These are phyloP conservation scores for Dianthus caryophyllus DNA, from an alignment of 148 eudicot genomes.

Conservation along the genomic window DNA sequence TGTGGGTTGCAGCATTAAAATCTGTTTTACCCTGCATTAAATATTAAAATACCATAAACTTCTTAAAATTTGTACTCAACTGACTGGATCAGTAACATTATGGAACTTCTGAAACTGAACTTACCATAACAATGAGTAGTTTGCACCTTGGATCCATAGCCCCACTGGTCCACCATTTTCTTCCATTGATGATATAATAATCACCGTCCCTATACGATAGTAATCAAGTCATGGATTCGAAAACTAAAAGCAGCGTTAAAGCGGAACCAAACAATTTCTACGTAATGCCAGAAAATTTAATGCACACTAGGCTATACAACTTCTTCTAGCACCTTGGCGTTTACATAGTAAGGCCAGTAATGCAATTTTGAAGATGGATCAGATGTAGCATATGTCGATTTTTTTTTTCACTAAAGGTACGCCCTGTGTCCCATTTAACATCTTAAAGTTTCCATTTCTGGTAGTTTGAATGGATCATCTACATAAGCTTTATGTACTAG, in stretches of 20 bases:
- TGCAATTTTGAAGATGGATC: neutral
- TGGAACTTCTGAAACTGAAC: conserved; percentile 21
- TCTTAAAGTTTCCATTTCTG: neutral
- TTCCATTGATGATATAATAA: conserved; percentile 78
- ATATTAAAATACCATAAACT: too few relatives aligned
- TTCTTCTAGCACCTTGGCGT: neutral
- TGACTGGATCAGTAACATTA: neutral
- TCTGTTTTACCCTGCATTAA: conserved; percentile 85
- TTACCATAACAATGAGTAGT: conserved; percentile 85
- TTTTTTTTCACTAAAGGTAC: neutral
- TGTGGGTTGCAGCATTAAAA: conserved; percentile 72
- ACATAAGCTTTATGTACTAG: neutral
- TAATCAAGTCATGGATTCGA: neutral
- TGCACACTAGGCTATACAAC: neutral
- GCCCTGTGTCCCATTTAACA: neutral
- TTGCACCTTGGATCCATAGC: conserved; percentile 99
- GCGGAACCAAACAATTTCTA: neutral
- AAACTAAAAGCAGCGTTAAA: conserved; percentile 1
- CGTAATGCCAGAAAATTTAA: neutral
- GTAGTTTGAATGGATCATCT: neutral
- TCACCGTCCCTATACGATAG: conserved; percentile 66
- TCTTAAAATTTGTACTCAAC: neutral
- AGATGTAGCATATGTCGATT: neutral
- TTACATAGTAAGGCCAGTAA: neutral
- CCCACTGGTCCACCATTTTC: conserved; percentile 99